These are phyloP conservation scores for Aspergillus wentii DNA, from an alignment of 495 filamentous ascomycete genomes.

Conservation along the genomic window DNA sequence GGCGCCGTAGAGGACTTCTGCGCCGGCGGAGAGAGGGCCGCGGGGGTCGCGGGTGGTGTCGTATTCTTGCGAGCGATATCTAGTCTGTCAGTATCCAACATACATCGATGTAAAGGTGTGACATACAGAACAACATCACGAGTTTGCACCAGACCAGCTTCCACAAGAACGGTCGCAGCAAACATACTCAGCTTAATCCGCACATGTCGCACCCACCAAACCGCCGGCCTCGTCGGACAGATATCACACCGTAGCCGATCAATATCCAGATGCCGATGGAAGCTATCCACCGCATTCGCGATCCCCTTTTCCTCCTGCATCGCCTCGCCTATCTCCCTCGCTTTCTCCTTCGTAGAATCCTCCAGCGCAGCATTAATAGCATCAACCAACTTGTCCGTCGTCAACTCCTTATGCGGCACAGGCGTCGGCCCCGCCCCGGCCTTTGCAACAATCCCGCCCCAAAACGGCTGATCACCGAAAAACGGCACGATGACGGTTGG, in stretches of 20 bases:
- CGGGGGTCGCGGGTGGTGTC: slow-evolving; percentile 67
- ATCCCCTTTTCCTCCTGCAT: slow-evolving; percentile 62
- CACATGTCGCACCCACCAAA: slow-evolving; percentile 64
- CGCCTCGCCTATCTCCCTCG: slow-evolving; percentile 49
- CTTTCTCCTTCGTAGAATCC: slow-evolving; percentile 51
- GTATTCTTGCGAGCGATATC: slow-evolving; percentile 63
- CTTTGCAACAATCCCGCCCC: slow-evolving; percentile 68
- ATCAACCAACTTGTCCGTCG: slow-evolving; percentile 52
- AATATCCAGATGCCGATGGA: slow-evolving; percentile 62
- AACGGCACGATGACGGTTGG: slow-evolving; percentile 76
- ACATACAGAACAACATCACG: slow-evolving; percentile 64
- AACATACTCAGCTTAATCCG: slow-evolving; percentile 62
- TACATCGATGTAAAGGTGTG: not conserved
- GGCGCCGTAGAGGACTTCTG: slow-evolving; percentile 71
- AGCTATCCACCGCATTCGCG: slow-evolving; percentile 58
- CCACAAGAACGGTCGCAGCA: slow-evolving; percentile 60
- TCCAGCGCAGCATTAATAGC: slow-evolving; percentile 54
- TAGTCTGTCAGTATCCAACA: slow-evolving; percentile 15
- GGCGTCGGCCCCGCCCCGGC: slow-evolving; percentile 70
- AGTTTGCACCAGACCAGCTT: slow-evolving; percentile 56
- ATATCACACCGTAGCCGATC: slow-evolving; percentile 59
- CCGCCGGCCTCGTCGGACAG: slow-evolving; percentile 59
- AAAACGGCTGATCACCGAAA: slow-evolving; percentile 80
- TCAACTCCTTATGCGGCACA: slow-evolving; percentile 66
- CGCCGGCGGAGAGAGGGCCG: slow-evolving; percentile 67